A percentile compares a stretch with the other conserved stretches of the same genome.
Evolutionary conservation across 176 grass and related monocot genomes (phyloP).

Genomic region (Sorghum bicolor): DNA sequence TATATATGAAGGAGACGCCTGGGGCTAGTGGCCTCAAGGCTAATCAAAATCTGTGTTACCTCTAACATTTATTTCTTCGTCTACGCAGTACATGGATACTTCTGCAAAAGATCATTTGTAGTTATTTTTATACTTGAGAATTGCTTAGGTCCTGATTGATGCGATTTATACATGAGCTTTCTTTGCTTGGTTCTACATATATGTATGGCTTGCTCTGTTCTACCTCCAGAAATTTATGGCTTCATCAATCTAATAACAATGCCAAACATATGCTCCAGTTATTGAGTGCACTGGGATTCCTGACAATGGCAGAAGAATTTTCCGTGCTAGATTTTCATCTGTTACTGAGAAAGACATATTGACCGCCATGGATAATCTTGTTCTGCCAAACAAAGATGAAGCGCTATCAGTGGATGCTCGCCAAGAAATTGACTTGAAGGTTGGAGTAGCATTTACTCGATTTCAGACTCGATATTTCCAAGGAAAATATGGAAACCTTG

Average conservation of each 20-base stretch:
- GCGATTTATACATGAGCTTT: background rate
- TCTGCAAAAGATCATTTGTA: background rate
- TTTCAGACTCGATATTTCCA: constrained; percentile 97
- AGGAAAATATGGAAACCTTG: constrained; percentile 98
- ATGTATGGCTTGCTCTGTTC: background rate
- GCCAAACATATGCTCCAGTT: constrained; percentile 46
- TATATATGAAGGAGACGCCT: too few species aligned
- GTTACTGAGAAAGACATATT: constrained; percentile 87
- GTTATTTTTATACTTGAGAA: constrained; percentile 11
- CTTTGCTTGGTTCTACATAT: constrained; percentile 1
- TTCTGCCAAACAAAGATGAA: constrained; percentile 84
- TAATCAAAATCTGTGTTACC: too few species aligned
- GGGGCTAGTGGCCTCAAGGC: too few species aligned
- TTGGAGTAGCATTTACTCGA: constrained; percentile 96
- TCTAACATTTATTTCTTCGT: background rate
- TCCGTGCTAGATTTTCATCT: constrained; percentile 89
- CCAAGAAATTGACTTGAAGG: constrained; percentile 98
- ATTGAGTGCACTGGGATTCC: constrained; percentile 82
- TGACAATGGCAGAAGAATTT: constrained; percentile 84
- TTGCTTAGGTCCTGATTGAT: constrained; percentile 18
- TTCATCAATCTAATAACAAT: constrained; percentile 7
- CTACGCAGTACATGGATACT: background rate
- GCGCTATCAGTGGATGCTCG: constrained; percentile 86
- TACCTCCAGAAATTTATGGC: background rate
- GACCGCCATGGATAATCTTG: constrained; percentile 80